These are phyloP conservation scores for Coniella vitis DNA, from an alignment of 2,329 filamentous ascomycete species.

Conservation along the genomic window DNA sequence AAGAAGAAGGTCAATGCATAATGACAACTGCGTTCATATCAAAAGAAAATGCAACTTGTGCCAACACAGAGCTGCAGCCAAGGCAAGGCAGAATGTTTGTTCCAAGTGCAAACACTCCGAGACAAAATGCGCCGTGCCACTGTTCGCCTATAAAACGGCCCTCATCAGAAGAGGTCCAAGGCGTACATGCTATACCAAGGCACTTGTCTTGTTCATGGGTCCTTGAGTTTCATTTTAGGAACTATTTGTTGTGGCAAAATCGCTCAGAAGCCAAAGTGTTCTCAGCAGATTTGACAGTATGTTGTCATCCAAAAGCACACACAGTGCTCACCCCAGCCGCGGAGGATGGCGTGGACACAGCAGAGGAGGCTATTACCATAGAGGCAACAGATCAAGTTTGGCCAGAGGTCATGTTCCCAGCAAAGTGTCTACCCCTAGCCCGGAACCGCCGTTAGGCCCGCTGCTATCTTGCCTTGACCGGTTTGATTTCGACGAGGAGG, in stretches of 20 bases:
- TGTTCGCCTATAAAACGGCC: too few relatives aligned
- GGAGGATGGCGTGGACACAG: neutral
- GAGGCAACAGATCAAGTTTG: neutral
- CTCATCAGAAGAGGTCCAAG: too few relatives aligned
- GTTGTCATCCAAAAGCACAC: neutral
- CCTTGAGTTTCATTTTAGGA: too few relatives aligned
- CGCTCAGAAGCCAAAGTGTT: too few relatives aligned
- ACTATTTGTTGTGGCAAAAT: too few relatives aligned
- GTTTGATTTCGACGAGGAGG: constrained; percentile 15
- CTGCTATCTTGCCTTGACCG: constrained; percentile 16
- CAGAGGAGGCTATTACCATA: neutral
- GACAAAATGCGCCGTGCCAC: too few relatives aligned
- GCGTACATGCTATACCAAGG: too few relatives aligned
- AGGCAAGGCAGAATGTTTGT: neutral
- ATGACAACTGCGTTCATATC: too few relatives aligned
- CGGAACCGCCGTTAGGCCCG: constrained; percentile 18
- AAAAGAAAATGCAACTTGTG: neutral
- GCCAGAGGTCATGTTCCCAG: neutral
- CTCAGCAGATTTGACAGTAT: neutral
- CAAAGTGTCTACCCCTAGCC: neutral
- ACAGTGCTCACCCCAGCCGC: neutral
- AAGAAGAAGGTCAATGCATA: neutral
- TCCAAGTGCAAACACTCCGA: too few relatives aligned
- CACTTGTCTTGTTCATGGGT: too few relatives aligned
- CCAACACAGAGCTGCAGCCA: neutral